Evolutionary conservation across 192 early-diverging fungal genomes (phyloP), one percentile per base, ranked within the genome.

Genomic region (Linnemannia zychae): DNA sequence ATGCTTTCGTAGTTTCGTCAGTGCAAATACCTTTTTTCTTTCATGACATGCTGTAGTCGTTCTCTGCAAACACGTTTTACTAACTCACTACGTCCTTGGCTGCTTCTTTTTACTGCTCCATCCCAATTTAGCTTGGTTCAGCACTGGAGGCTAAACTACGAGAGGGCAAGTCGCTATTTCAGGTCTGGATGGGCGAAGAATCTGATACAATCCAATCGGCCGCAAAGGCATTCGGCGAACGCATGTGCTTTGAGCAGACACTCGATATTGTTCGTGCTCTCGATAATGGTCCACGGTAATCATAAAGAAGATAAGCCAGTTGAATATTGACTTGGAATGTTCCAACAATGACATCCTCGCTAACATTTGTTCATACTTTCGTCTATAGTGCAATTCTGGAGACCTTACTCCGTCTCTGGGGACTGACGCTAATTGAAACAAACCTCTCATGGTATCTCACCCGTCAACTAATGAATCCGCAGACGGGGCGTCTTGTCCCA

Each of bases 161-260:
- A 34, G 57, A 65, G 15, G 92, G 91, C 65, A 72, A 87, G 65
- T 37, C 74, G 1, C 65, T 94, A 36, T 95, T 94, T 81, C 91
- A 94, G 40, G 89, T 93, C 33, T 95, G 94, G 94, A 95, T 95
- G 94, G 82, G 81, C 67, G 88, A 94, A 77, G 92, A 95, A 82
- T 92, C 90, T 44, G 93, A 95, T 50, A 78, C 85, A 5, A 92
- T 95, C 53, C 94, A 95, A 79, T 88, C 89, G 5, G 72, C 91
- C 2, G 91, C 93, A 16, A 81, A 89, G 37, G 88, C 94, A 31
- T 92, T 88, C 74, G 94, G 94, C 34, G 92, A 94, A 70, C 87
- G 92, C n/a, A 88, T 94, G 22, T 71, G 74, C 22, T 77, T 94
- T 33, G 93, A 95, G 72, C 89, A 93, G 78, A 81, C 90, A 24